Base-by-base conservation (phyloP, 1,284 basidiomycete species). In the Anthracocystis panici-leucophaei region DNA sequence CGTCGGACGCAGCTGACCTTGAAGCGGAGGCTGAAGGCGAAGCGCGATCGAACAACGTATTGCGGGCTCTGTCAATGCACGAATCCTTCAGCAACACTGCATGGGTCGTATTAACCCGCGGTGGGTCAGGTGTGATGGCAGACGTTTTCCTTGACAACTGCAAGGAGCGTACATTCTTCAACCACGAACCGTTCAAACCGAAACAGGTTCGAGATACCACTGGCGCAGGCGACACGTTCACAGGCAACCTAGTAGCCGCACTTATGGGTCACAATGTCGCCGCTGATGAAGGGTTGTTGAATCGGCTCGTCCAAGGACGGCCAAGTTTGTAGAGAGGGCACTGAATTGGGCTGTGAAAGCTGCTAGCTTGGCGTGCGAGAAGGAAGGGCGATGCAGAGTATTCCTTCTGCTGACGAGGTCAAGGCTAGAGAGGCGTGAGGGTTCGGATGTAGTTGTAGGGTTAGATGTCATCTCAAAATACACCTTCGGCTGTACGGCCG, bases 221-320 rank as follows among this genome's bases (percentile, higher is more conserved):
- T 0, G 84, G 84, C 18, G 84, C 84, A 1, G 84, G 84, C 27
- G 84, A 85, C 59, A 83, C 81, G 18, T 85, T 84, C 54, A 71
- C 81, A 2, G 83, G 82, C 9, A 80, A 85, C 51, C 66, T 85
- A 14, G 78, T 81, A 7, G 65, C 81, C 8, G 75, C 75, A 12
- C 57, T 84, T 21, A 80, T 82, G 75, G 58, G 64, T 40, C 57
- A 70, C 31, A 70, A 75, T 25, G 69, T 68, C 2, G 56, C 60
- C 12, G 31, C 45, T 20, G 55, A 58, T 23, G 64, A 74, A 9
- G 49, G 51, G 21, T 11, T 57, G 49, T 50, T 2, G 35, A 57
- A 3, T 48, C 61, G 20, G 62, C 69, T 4, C 33, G 41, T 8
- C 66, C 75, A 7, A 60, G 55, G 25, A 6, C 21, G 23, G 50